Percentiles rank a stretch among this genome's conserved stretches.
Conservation (phyloP, 1,139 yeast species). For the Maudiozyma humilis region DNA sequence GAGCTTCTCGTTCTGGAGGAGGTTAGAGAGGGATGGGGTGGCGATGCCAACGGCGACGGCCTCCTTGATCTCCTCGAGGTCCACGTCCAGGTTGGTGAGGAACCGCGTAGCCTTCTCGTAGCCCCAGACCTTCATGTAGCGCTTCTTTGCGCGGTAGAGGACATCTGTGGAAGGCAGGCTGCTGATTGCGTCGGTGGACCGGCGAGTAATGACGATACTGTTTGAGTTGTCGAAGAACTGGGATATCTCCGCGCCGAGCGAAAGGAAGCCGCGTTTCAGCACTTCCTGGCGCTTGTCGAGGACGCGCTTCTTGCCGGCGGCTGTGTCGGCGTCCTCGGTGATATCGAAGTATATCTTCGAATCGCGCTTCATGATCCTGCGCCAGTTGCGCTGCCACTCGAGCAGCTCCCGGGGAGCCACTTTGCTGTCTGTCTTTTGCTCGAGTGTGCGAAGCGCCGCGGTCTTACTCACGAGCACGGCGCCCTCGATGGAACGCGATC, state of each 20-base stretch:
- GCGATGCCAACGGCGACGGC: slow-evolving; percentile 8
- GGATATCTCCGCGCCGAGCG: slow-evolving; percentile 58
- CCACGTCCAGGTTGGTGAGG: slow-evolving; percentile 60
- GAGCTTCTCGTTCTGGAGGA: slow-evolving; percentile 75
- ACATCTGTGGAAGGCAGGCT: slow-evolving; percentile 50
- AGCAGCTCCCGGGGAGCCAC: slow-evolving; percentile 38
- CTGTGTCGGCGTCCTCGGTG: slow-evolving; percentile 42
- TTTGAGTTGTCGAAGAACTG: slow-evolving; percentile 72
- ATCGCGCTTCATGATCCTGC: slow-evolving; percentile 56
- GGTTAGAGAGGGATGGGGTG: slow-evolving; percentile 43
- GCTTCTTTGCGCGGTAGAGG: slow-evolving; percentile 52
- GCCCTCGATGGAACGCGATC: slow-evolving; percentile 30
- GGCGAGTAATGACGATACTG: slow-evolving; percentile 73
- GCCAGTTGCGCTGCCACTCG: slow-evolving; percentile 81
- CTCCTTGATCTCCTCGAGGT: slow-evolving; percentile 22
- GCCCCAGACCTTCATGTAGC: slow-evolving; percentile 72
- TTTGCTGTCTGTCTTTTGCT: slow-evolving; percentile 8
- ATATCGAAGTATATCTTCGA: slow-evolving; percentile 76
- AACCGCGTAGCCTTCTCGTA: slow-evolving; percentile 79
- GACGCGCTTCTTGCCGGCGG: slow-evolving; percentile 36
- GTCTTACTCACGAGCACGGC: slow-evolving; percentile 24
- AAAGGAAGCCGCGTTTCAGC: slow-evolving; percentile 36
- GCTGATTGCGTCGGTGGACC: slow-evolving; percentile 32
- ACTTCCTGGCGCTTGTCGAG: slow-evolving; percentile 48
- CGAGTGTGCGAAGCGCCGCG: slow-evolving; percentile 15